Percentiles rank a stretch among this genome's conserved stretches.
Conservation (phyloP, 345 rosid species). For the Eucalyptus melliodora region DNA sequence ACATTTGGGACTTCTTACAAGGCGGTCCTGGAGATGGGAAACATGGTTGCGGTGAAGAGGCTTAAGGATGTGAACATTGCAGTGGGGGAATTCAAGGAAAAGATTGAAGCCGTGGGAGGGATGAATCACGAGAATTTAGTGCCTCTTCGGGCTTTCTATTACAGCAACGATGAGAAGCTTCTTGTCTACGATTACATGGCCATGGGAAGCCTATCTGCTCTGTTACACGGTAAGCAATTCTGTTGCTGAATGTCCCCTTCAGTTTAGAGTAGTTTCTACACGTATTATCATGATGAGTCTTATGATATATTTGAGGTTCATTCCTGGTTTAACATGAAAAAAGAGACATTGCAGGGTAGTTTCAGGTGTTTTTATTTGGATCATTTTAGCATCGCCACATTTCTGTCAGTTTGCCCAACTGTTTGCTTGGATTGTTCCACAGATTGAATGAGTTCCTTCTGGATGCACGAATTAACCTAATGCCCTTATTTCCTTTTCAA, state of each 20-base stretch:
- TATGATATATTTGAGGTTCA: background rate
- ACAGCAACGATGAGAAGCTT: conserved; percentile 89
- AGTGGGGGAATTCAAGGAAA: conserved; percentile 68
- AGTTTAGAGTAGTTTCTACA: background rate
- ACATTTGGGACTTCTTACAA: conserved; percentile 93
- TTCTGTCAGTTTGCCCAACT: background rate
- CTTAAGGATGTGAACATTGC: conserved; percentile 72
- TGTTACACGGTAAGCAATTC: conserved; percentile 59
- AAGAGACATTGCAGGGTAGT: background rate
- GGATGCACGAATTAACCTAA: background rate
- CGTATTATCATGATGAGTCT: background rate
- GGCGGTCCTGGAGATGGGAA: conserved; percentile 74
- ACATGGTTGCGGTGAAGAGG: conserved; percentile 88
- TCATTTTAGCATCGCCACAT: background rate
- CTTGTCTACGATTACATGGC: conserved; percentile 94
- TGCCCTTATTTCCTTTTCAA: background rate
- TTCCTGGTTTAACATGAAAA: background rate
- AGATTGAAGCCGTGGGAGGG: conserved; percentile 75
- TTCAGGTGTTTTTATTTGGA: background rate
- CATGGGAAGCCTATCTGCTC: conserved; percentile 98
- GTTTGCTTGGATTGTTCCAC: background rate
- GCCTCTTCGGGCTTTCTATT: conserved; percentile 84
- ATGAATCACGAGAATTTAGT: conserved; percentile 88
- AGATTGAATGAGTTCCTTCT: background rate
- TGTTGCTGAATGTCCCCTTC: background rate